phyloP scores from a whole-genome alignment of 148 eudicot species.

The Cornus kousa region DNA sequence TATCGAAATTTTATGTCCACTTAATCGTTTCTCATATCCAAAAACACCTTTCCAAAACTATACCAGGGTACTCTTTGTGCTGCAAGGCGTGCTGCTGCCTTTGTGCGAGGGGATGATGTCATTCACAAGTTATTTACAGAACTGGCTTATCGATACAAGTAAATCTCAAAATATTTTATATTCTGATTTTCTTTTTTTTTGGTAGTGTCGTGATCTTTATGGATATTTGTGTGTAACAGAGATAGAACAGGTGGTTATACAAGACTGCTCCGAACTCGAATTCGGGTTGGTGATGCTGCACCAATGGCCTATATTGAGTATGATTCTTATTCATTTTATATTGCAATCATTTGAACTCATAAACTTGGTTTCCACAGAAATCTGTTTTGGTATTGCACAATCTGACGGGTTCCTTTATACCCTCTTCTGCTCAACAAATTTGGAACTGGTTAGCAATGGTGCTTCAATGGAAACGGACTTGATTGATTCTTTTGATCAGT shows the following conservation, averaged over 20 bases:
- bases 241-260: constrained; percentile 96
- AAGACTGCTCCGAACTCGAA: constrained; percentile 85
- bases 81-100: constrained; percentile 85
- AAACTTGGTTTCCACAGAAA: neutral
- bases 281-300: constrained; percentile 97
- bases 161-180: constrained; percentile 23
- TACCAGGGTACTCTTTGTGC: constrained; percentile 87
- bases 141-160: constrained; percentile 94
- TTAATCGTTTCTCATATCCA: neutral
- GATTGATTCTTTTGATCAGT: no score
- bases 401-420: neutral
- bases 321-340: constrained; percentile 14
- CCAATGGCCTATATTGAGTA: constrained; percentile 99
- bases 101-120: constrained; percentile 96
- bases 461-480: no score
- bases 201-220: constrained; percentile 5
- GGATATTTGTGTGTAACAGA: constrained; percentile 34
- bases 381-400: neutral
- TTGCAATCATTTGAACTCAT: neutral
- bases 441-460: no score
- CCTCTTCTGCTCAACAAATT: no score
- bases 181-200: no score
- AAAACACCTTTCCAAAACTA: neutral
- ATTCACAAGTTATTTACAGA: constrained; percentile 90
- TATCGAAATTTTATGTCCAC: neutral